These are phyloP conservation scores for Colletotrichum orbiculare DNA, from an alignment of 2,329 filamentous ascomycete species.

Conservation along the genomic window DNA sequence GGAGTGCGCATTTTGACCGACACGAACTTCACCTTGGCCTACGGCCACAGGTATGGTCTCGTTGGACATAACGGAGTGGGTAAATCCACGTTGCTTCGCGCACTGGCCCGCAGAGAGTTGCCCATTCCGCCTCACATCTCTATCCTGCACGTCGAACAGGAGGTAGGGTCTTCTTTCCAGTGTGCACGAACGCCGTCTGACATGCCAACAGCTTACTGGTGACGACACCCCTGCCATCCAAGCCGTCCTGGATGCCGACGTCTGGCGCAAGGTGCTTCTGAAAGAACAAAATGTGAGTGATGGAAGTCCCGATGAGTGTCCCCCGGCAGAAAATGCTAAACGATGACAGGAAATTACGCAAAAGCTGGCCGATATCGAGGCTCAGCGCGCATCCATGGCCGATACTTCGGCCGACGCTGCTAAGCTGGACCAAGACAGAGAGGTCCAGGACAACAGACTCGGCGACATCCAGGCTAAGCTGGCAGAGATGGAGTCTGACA, in stretches of 20 bases:
- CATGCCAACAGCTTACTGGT: slow-evolving; percentile 76
- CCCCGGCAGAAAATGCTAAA: slow-evolving; percentile 38
- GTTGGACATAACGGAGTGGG: slow-evolving; percentile 99
- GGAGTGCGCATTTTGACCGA: slow-evolving; percentile 91
- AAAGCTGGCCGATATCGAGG: slow-evolving; percentile 81
- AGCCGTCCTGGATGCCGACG: slow-evolving; percentile 95
- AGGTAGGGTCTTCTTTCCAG: slow-evolving; percentile 63
- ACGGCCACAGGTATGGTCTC: slow-evolving; percentile 93
- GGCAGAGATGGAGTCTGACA: slow-evolving; percentile 98
- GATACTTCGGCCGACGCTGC: slow-evolving; percentile 92
- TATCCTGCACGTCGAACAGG: slow-evolving; percentile 98
- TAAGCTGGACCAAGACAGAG: slow-evolving; percentile 85
- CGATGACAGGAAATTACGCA: slow-evolving; percentile 77
- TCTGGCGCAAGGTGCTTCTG: slow-evolving; percentile 96
- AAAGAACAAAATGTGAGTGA: slow-evolving; percentile 83
- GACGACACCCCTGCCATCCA: slow-evolving; percentile 96
- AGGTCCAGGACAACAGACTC: slow-evolving; percentile 89
- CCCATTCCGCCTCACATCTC: slow-evolving; percentile 97
- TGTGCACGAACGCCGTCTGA: slow-evolving; percentile 19
- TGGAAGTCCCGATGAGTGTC: no score
- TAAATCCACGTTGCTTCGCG: slow-evolving; percentile 93
- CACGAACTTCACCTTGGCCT: slow-evolving; percentile 88
- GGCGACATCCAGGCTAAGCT: slow-evolving; percentile 93
- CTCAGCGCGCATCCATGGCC: slow-evolving; percentile 81
- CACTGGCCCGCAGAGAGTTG: slow-evolving; percentile 91